These are phyloP conservation scores for Debaryomyces hansenii DNA, from an alignment of 805 yeast genomes.

Conservation along the genomic window DNA sequence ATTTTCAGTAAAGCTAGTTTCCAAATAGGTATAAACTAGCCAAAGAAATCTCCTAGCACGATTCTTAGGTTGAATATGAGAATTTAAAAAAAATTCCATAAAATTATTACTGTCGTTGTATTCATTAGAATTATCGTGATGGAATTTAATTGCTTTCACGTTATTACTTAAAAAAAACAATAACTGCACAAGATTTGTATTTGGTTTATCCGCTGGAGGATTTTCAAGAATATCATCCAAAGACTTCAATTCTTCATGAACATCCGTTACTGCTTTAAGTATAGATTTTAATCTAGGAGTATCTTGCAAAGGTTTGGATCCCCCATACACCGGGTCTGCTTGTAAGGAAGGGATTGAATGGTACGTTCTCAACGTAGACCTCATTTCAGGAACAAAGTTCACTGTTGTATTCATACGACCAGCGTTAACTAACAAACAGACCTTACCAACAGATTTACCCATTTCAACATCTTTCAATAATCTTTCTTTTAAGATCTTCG, in stretches of 20 bases:
- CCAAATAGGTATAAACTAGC: conserved; percentile 78
- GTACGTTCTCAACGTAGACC: conserved; percentile 86
- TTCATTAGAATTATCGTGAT: conserved; percentile 17
- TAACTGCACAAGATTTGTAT: conserved; percentile 65
- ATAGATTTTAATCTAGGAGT: conserved; percentile 92
- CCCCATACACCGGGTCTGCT: conserved; percentile 52
- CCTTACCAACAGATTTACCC: conserved; percentile 73
- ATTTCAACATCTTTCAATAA: conserved; percentile 59
- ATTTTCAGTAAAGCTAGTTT: conserved; percentile 60
- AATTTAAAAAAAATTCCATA: conserved; percentile 71
- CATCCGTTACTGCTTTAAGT: conserved; percentile 82
- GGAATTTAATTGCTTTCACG: conserved; percentile 50
- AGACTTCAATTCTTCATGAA: conserved; percentile 49
- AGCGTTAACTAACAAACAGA: conserved; percentile 83
- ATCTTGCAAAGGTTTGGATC: conserved; percentile 79
- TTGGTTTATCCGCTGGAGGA: conserved; percentile 41
- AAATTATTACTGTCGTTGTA: conserved; percentile 42
- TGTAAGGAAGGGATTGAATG: conserved; percentile 92
- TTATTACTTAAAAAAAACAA: conserved; percentile 72
- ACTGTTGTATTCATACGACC: conserved; percentile 95
- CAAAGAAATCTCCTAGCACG: conserved; percentile 78
- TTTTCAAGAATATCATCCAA: conserved; percentile 45
- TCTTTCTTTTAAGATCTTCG: conserved; percentile 79
- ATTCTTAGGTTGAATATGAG: conserved; percentile 57
- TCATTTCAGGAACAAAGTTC: conserved; percentile 93